phyloP scores from a whole-genome alignment of 352 stramenopile genomes.

The Pythium aristosporum region DNA sequence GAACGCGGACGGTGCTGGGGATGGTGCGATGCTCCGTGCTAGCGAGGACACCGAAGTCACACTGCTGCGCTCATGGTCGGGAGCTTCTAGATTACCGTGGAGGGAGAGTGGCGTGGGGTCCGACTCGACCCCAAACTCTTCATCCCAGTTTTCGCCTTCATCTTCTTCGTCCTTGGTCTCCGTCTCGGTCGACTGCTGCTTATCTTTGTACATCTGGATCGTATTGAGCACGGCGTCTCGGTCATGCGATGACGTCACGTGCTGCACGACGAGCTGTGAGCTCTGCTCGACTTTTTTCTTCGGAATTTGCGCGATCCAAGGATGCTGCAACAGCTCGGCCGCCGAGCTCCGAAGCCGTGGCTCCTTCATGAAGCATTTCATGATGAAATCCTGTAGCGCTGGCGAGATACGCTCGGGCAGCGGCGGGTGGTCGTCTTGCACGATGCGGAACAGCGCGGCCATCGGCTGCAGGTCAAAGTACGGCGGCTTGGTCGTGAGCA shows the following conservation, averaged over 20 bases:
- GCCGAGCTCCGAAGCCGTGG: conserved; percentile 76
- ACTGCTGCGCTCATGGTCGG: background rate
- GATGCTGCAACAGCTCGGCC: conserved; percentile 83
- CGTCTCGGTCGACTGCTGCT: conserved; percentile 20
- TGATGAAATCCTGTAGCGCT: conserved; percentile 90
- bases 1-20: conserved; percentile 37
- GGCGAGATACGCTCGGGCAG: conserved; percentile 88
- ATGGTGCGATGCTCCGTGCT: background rate
- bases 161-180: conserved; percentile 26
- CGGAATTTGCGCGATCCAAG: conserved; percentile 89
- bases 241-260: conserved; percentile 74
- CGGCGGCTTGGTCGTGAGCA: conserved; percentile 91
- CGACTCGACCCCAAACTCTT: conserved; percentile 63
- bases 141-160: conserved; percentile 79
- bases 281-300: conserved; percentile 89
- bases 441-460: conserved; percentile 91
- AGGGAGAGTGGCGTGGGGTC: conserved; percentile 34
- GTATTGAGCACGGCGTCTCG: conserved; percentile 83
- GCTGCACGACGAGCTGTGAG: conserved; percentile 73
- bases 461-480: conserved; percentile 93
- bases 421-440: conserved; percentile 91
- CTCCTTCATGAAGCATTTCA: conserved; percentile 93
- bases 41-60: background rate
- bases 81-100: background rate
- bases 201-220: conserved; percentile 77